Conservation (phyloP, 352 stramenopile genomes). For the Pythium guiyangense region DNA sequence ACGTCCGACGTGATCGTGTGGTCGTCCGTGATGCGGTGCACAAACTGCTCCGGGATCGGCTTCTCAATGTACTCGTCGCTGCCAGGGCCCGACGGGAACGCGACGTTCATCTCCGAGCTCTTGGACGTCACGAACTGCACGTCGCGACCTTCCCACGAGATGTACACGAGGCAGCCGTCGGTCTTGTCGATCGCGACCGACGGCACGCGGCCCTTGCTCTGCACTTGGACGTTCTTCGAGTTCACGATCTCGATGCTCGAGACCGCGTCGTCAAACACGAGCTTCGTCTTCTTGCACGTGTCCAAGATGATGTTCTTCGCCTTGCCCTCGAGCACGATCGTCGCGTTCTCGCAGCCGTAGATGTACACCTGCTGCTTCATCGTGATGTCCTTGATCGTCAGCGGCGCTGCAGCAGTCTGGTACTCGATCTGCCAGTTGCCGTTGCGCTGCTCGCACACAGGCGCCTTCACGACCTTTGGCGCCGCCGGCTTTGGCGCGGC, state of each 20-base stretch:
- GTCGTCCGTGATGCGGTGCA: conserved; percentile 89
- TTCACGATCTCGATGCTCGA: conserved; percentile 98
- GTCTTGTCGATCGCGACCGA: conserved; percentile 99
- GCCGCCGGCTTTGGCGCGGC: conserved; percentile 21
- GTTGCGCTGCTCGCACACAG: conserved; percentile 85
- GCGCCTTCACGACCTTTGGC: conserved; percentile 41
- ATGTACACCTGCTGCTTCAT: conserved; percentile 97
- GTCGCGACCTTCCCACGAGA: conserved; percentile 90
- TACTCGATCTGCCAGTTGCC: conserved; percentile 98
- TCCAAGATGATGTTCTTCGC: conserved; percentile 97
- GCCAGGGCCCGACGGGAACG: conserved; percentile 81
- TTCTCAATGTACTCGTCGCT: conserved; percentile 93
- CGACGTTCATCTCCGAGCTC: conserved; percentile 96
- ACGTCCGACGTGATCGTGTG: conserved; percentile 89
- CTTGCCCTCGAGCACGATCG: conserved; percentile 96
- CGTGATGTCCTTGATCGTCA: conserved; percentile 89
- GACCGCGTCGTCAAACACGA: conserved; percentile 96
- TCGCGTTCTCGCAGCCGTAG: conserved; percentile 93
- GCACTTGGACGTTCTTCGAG: conserved; percentile 96
- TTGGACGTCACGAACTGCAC: conserved; percentile 95
- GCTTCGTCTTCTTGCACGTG: conserved; percentile 93
- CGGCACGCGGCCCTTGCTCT: conserved; percentile 91
- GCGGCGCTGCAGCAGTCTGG: conserved; percentile 82
- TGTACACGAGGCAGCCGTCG: conserved; percentile 94
- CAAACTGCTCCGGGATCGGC: conserved; percentile 97